Conservation (phyloP, 2,329 filamentous ascomycete genomes). For the Hymenoscyphus fraxineus region DNA sequence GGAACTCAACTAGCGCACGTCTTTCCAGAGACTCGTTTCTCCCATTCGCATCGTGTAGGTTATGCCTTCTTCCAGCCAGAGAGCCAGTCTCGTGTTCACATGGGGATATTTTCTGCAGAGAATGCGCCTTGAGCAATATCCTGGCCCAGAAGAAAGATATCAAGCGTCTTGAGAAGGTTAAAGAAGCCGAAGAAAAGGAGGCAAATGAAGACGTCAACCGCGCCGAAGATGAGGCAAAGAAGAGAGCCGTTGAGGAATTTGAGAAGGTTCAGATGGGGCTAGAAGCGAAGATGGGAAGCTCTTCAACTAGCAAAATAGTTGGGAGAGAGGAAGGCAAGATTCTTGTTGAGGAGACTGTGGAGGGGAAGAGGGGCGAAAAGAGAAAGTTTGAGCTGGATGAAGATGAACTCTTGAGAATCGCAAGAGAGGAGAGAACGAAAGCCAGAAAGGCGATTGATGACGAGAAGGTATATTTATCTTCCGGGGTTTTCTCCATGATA, state of each 20-base stretch:
- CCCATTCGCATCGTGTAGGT: constrained; percentile 80
- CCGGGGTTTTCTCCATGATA: neutral
- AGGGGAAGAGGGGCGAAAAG: constrained; percentile 47
- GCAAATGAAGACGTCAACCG: constrained; percentile 55
- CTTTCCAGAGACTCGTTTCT: constrained; percentile 88
- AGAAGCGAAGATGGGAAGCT: constrained; percentile 37
- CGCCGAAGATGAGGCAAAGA: constrained; percentile 65
- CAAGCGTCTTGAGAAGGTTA: constrained; percentile 68
- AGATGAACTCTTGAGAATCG: constrained; percentile 68
- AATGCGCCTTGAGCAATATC: constrained; percentile 90
- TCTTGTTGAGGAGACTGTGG: constrained; percentile 37
- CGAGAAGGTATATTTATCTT: constrained; percentile 55
- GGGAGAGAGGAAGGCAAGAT: constrained; percentile 43
- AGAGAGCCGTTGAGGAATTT: constrained; percentile 73
- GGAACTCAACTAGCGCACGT: constrained; percentile 79
- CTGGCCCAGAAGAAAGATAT: constrained; percentile 88
- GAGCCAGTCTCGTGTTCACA: constrained; percentile 79
- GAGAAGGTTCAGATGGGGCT: constrained; percentile 76
- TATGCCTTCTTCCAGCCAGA: constrained; percentile 78
- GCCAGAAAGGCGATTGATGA: constrained; percentile 67
- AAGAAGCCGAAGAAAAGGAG: constrained; percentile 59
- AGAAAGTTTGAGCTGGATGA: constrained; percentile 80
- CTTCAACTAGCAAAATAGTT: constrained; percentile 36
- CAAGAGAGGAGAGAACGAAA: constrained; percentile 64
- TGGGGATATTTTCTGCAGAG: constrained; percentile 91